phyloP scores from a whole-genome alignment of 2,329 filamentous ascomycete genomes.

The Fusarium annulatum region DNA sequence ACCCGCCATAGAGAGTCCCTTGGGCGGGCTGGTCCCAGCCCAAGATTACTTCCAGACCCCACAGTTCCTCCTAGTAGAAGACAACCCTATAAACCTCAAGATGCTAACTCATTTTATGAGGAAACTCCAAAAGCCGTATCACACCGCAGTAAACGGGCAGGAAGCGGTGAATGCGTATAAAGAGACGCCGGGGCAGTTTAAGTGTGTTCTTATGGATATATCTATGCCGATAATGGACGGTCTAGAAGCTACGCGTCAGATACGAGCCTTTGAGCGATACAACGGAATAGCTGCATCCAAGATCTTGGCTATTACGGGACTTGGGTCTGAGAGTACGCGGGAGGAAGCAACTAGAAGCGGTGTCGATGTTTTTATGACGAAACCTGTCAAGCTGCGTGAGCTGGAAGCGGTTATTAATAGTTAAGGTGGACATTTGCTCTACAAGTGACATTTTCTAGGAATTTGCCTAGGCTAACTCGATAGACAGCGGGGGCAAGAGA shows the following conservation, averaged over 20 bases:
- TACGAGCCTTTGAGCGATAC: conserved; percentile 4
- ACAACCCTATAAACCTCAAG: conserved; percentile 53
- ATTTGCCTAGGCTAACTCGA: background rate
- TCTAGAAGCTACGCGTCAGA: conserved; percentile 1
- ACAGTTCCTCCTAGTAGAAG: conserved; percentile 52
- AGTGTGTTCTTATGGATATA: conserved; percentile 10
- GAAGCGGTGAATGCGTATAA: conserved; percentile 47
- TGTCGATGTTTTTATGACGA: conserved; percentile 7
- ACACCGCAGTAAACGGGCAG: conserved; percentile 48
- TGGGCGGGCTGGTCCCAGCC: background rate
- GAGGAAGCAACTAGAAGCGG: conserved; percentile 3
- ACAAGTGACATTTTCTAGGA: background rate
- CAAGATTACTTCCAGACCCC: background rate
- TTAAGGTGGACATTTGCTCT: background rate
- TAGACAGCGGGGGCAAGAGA: rapidly evolving
- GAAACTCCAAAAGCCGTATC: conserved; percentile 44
- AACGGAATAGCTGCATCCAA: background rate
- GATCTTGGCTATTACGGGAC: background rate
- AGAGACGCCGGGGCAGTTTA: background rate
- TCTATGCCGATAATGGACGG: conserved; percentile 9
- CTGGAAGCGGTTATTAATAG: background rate
- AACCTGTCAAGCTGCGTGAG: background rate
- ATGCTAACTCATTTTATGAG: conserved; percentile 48
- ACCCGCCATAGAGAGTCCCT: background rate
- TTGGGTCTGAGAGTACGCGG: background rate